phyloP scores from a whole-genome alignment of 140 eudicot species.

The Erigeron philadelphicus region DNA sequence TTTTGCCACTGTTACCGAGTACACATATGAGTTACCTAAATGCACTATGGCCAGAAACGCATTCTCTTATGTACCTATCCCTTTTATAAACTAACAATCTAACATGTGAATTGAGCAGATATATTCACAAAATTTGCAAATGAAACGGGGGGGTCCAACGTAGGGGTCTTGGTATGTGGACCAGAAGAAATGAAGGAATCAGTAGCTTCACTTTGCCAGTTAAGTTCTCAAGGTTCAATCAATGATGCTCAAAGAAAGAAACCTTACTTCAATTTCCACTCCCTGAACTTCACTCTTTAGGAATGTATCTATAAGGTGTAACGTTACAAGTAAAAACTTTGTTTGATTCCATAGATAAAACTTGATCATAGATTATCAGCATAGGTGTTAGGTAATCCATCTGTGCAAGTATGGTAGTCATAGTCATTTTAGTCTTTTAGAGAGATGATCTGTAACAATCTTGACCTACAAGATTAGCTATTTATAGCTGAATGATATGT shows the following conservation, averaged over 20 bases:
- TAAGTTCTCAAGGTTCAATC: conserved; percentile 34
- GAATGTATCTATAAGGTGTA: conserved; percentile 10
- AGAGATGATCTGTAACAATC: background rate
- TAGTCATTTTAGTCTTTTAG: conserved; percentile 7
- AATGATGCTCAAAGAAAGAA: conserved; percentile 33
- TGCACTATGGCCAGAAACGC: background rate
- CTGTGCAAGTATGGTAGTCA: conserved; percentile 21
- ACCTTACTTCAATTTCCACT: conserved; percentile 57
- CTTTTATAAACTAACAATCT: conserved; percentile 8
- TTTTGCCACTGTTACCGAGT: too few relatives aligned
- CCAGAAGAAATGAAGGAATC: conserved; percentile 76
- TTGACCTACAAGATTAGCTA: conserved; percentile 21
- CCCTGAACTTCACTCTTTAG: conserved; percentile 70
- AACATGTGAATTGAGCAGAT: conserved; percentile 40
- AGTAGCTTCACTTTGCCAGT: conserved; percentile 56
- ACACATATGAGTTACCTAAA: background rate
- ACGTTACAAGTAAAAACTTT: background rate
- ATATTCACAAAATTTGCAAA: conserved; percentile 39
- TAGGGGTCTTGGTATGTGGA: conserved; percentile 84
- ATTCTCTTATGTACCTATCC: conserved; percentile 17
- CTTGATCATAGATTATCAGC: conserved; percentile 2
- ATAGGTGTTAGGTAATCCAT: conserved; percentile 10
- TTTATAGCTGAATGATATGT: conserved; percentile 16
- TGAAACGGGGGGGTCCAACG: conserved; percentile 45
- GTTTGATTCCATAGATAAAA: conserved; percentile 15